phyloP scores from a whole-genome alignment of 495 filamentous ascomycete species.

The Darksidea phi region DNA sequence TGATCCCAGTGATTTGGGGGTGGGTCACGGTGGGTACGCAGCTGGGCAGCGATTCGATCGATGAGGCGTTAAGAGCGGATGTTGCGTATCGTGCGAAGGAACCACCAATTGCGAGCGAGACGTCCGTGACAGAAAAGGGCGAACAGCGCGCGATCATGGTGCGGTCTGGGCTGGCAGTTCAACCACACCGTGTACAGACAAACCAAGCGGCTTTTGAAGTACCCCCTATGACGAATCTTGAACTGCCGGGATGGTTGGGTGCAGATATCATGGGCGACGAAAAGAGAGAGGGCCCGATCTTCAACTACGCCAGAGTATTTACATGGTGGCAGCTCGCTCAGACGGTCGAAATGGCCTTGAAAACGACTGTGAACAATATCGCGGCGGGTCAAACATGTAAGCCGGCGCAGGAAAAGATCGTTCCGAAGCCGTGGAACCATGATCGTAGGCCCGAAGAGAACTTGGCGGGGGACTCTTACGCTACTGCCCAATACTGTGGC shows the following conservation, averaged over 20 bases:
- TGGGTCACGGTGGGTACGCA: conserved; percentile 35
- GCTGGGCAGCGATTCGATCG: conserved; percentile 18
- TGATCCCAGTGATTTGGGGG: conserved; percentile 33
- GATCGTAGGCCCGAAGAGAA: conserved; percentile 20
- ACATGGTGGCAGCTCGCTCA: conserved; percentile 35
- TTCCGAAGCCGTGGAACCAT: conserved; percentile 5
- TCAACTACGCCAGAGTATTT: conserved; percentile 34
- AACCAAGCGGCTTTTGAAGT: conserved; percentile 28
- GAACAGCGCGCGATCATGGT: conserved; percentile 22
- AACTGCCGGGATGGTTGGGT: conserved; percentile 26
- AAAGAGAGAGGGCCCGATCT: conserved; percentile 26
- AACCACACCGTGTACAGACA: conserved; percentile 27
- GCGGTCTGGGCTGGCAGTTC: conserved; percentile 20
- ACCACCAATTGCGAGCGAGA: conserved; percentile 11
- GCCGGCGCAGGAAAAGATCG: conserved; percentile 3
- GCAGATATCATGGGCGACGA: conserved; percentile 34
- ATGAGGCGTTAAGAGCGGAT: conserved; percentile 20
- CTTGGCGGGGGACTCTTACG: conserved; percentile 26
- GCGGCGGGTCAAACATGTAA: conserved; percentile 20
- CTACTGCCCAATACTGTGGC: conserved; percentile 29
- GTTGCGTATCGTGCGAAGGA: conserved; percentile 24
- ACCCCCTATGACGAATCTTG: conserved; percentile 16
- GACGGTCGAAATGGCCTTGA: conserved; percentile 24
- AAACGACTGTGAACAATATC: conserved; percentile 24
- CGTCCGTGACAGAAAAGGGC: conserved; percentile 11